Conservation (phyloP, 352 stramenopile genomes). For the Blastocystis hominis region DNA sequence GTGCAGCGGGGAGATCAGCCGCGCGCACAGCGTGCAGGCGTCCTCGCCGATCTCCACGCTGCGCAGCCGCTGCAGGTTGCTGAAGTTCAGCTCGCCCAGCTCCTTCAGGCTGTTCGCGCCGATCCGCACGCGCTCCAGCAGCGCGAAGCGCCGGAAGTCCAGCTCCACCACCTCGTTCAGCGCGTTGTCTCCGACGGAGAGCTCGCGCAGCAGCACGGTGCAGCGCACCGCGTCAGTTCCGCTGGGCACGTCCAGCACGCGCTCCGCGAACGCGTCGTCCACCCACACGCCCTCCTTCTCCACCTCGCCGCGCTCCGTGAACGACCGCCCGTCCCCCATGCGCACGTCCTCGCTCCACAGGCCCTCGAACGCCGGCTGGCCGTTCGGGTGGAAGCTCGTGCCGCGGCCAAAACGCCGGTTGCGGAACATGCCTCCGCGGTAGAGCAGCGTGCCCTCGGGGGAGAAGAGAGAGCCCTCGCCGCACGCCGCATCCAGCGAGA, state of each 20-base stretch:
- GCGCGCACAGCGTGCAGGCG: not conserved
- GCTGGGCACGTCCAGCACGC: not conserved
- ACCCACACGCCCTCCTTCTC: slow-evolving; percentile 6
- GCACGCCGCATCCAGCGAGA: not conserved
- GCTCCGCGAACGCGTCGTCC: not conserved
- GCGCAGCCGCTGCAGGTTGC: not conserved
- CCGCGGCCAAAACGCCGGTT: slow-evolving; percentile 20
- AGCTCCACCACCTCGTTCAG: slow-evolving; percentile 35
- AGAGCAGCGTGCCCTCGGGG: not conserved
- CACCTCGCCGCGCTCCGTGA: not conserved
- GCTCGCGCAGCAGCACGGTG: not conserved
- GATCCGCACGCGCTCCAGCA: not conserved
- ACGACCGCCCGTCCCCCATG: not conserved
- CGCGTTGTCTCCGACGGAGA: not conserved
- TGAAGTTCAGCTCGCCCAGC: slow-evolving; percentile 7
- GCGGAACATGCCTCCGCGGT: slow-evolving; percentile 25
- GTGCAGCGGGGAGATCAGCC: not conserved
- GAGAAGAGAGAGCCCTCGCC: not conserved
- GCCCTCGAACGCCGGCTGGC: not conserved
- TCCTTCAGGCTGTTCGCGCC: not conserved
- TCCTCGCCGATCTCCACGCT: not conserved
- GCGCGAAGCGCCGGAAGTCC: not conserved
- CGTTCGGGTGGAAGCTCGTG: not conserved
- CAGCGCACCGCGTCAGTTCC: not conserved
- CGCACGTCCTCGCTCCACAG: not conserved